Percentiles rank a stretch among this genome's conserved stretches.
Evolutionary conservation across 805 yeast species (phyloP).

Genomic region (Kazachstania taianensis): DNA sequence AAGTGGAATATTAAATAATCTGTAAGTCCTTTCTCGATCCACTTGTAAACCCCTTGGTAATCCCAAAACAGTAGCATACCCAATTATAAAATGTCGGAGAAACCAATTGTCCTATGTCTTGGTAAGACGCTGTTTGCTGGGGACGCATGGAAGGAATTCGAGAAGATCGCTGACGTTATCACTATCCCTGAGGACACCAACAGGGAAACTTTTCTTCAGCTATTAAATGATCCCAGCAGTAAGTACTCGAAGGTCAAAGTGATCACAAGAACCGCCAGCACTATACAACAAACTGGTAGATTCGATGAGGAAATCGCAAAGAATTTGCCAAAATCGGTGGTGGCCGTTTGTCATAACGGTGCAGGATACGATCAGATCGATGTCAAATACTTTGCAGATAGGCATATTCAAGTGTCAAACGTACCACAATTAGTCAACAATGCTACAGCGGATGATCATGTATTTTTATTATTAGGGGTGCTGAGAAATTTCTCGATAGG

Average conservation of each 20-base stretch:
- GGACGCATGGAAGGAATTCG: slow-evolving; percentile 53
- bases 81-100: slow-evolving; percentile 19
- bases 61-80: too few species aligned
- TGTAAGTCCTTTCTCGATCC: too few species aligned
- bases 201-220: slow-evolving; percentile 29
- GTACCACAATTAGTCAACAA: slow-evolving; percentile 57
- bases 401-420: slow-evolving; percentile 55
- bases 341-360: slow-evolving; percentile 51
- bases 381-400: slow-evolving; percentile 39
- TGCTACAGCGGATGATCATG: slow-evolving; percentile 66
- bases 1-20: too few species aligned
- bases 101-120: slow-evolving; percentile 55
- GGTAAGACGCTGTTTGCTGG: slow-evolving; percentile 54
- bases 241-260: slow-evolving; percentile 27
- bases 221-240: slow-evolving; percentile 25
- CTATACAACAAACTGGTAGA: slow-evolving; percentile 46
- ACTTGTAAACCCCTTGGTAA: too few species aligned
- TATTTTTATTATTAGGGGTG: slow-evolving; percentile 51
- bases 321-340: slow-evolving; percentile 44
- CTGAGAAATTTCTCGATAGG: slow-evolving; percentile 60
- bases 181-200: slow-evolving; percentile 32
- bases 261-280: slow-evolving; percentile 44
- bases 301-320: slow-evolving; percentile 52
- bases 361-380: slow-evolving; percentile 75
- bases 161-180: slow-evolving; percentile 38